Evolutionary conservation across 768 basidiomycete species (phyloP), one percentile per base, ranked within the genome.

Genomic region (Suillus subalutaceus): DNA sequence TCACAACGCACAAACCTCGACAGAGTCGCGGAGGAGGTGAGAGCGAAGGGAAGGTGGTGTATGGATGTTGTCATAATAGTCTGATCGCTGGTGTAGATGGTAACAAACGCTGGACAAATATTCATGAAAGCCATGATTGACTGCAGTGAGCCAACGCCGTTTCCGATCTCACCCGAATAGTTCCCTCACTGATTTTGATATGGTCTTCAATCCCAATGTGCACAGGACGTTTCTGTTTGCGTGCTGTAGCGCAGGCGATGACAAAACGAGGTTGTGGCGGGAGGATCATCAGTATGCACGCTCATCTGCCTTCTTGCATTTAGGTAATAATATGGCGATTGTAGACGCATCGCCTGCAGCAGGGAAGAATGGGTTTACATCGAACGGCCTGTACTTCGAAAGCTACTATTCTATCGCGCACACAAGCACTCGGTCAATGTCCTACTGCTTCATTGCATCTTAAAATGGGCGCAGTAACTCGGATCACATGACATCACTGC

Each of bases 221-320:
- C 71, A 73, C 18, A 80, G 82, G 1, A 67, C 72, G 0, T 81
- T 80, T 43, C 2, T 81, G 80, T 67, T 83, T 81, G 70, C 79
- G 79, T 56, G 73, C 77, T 63, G 80, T 82, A 3, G 82, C 75
- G 6, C 50, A 75, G 20, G 75, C 79, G 62, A 84, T 84, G 83
- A 77, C 82, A 41, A 35, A 72, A 35, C 82, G 82, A 72, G 80
- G 81, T 26, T 66, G 67, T 4, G 82, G 83, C 4, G 81, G 82
- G 0, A 71, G 80, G 44, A 79, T 83, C 38, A 77, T 83, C 37
- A 81, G 82, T 69, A 58, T 18, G 38, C 32, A 46, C 16, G 44
- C 12, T 4, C 46, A 18, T 63, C 32, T 53, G 9, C 8, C 13
- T 15, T 13, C 23, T n/a, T 23, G 23, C 12, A 15, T 13, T 50